Evolutionary conservation across 768 basidiomycete species (phyloP).

Genomic region (Ephemerocybe angulata): DNA sequence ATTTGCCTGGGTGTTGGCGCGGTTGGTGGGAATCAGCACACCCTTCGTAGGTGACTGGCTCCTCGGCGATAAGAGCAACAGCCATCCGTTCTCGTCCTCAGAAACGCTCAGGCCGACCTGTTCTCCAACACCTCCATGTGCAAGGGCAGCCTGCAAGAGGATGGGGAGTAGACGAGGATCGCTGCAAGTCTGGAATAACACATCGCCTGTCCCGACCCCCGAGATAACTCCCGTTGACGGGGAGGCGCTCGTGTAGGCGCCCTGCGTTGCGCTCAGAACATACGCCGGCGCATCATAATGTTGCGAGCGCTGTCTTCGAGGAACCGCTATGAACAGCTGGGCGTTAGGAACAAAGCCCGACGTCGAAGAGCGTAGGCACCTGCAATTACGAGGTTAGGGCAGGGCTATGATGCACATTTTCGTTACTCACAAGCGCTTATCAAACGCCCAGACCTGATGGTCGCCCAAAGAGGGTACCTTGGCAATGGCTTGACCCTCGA

Average conservation of each 20-base stretch:
- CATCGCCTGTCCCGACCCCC: conserved; percentile 26
- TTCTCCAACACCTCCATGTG: not conserved
- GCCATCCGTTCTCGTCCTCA: not conserved
- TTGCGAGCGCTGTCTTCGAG: conserved; percentile 16
- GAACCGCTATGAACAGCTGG: conserved; percentile 30
- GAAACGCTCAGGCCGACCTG: not conserved
- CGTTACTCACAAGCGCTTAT: too few species aligned
- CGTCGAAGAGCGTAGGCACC: not conserved
- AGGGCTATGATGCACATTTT: too few species aligned
- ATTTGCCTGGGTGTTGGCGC: not conserved
- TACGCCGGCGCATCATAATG: conserved; percentile 24
- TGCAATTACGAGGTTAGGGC: not conserved
- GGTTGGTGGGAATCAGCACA: not conserved
- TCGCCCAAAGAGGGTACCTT: conserved; percentile 6
- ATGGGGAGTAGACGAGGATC: not conserved
- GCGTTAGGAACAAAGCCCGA: conserved; percentile 10
- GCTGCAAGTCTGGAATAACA: conserved; percentile 23
- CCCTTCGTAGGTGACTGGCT: not conserved
- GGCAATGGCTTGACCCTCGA: conserved; percentile 2
- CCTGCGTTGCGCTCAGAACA: conserved; percentile 27
- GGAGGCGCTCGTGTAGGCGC: conserved; percentile 22
- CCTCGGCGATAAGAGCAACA: not conserved
- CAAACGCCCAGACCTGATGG: conserved; percentile 20
- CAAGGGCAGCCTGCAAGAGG: not conserved
- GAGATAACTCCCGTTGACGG: conserved; percentile 20